A percentile compares a stretch with the other conserved stretches of the same genome.
Conservation (phyloP, 805 yeast species). For the Yarrowia hollandica region DNA sequence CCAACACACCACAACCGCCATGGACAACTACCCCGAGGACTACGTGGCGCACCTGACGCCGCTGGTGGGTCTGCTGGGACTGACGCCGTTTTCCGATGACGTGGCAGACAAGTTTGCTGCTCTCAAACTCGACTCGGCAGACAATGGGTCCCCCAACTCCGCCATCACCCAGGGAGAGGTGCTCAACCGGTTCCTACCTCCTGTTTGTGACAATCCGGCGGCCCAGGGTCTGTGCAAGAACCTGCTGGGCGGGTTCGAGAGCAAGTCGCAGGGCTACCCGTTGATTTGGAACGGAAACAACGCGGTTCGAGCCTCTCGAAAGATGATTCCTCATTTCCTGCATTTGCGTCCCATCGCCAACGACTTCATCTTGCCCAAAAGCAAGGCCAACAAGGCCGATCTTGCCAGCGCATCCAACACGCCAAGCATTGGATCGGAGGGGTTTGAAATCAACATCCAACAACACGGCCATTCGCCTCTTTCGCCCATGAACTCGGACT, state of each 20-base stretch:
- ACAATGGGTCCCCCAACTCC: neutral
- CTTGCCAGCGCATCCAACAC: neutral
- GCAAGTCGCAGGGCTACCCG: constrained; percentile 23
- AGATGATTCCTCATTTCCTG: constrained; percentile 12
- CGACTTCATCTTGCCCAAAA: constrained; percentile 11
- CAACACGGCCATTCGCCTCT: constrained; percentile 20
- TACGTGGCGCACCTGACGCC: constrained; percentile 21
- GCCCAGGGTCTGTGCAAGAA: constrained; percentile 14
- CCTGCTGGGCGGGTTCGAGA: constrained; percentile 19
- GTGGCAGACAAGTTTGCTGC: constrained; percentile 10
- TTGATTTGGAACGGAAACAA: constrained; percentile 22
- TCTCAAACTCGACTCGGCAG: neutral
- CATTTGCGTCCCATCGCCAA: constrained; percentile 5
- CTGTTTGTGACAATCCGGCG: constrained; percentile 1
- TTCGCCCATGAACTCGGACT: constrained; percentile 10
- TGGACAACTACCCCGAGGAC: constrained; percentile 23
- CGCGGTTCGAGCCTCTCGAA: constrained; percentile 2
- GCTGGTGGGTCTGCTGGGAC: constrained; percentile 8
- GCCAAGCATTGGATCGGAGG: constrained; percentile 7
- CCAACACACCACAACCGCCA: neutral
- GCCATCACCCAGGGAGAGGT: constrained; percentile 17
- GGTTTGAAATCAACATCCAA: constrained; percentile 14
- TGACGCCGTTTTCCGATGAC: constrained; percentile 12
- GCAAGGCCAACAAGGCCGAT: constrained; percentile 7
- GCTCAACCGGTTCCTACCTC: constrained; percentile 25